Base-by-base conservation (phyloP, 495 filamentous ascomycete species). In the Trichoderma parareesei region DNA sequence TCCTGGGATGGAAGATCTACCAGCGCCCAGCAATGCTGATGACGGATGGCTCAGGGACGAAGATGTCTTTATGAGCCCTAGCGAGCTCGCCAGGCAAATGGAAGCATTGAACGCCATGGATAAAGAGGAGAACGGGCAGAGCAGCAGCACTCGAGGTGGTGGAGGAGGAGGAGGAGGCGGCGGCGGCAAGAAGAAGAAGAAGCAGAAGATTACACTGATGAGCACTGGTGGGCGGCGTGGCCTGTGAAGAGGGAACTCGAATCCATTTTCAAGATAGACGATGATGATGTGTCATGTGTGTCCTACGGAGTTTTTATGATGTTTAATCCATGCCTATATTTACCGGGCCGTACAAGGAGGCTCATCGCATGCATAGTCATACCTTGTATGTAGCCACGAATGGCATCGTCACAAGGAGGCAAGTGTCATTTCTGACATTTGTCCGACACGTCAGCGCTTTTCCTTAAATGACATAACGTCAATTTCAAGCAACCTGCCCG, bases 201-300 rank as follows among this genome's bases (percentile, higher is more conserved):
- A 84, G 62, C 92, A 95, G 78, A 94, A 95, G 80, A 97, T 97
- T 62, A 97, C 91, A 10, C 72, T 97, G 64, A 97, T 97, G 92
- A 92, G 90, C 65, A 97, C 92, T 5, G 78, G 79, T 27, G 72
- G 79, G 9, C 71, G 73, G 53, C 69, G 78, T 60, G 76, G 75
- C 10, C 66, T 69, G 18, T 75, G 40, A 41, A 6, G 40, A 38
- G 7, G 61, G 49, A 27, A 33, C 14, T 49, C 46, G 46, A 49
- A 14, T 35, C 6, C 8, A 57, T 0, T 48, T 9, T 16, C 40
- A 41, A 41, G 16, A 49, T 6, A 49, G 46, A 49, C 5, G 46
- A 49, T 49, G 27, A 27, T 27, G 27, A 27, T 27, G 27, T 27
- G 27, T 27, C 1, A 27, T 18, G 0, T 49, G 14, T 7, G 18